Evolutionary conservation across 2,329 filamentous ascomycete genomes (phyloP), one percentile per base, ranked within the genome.

Genomic region (Xylariales sp.): DNA sequence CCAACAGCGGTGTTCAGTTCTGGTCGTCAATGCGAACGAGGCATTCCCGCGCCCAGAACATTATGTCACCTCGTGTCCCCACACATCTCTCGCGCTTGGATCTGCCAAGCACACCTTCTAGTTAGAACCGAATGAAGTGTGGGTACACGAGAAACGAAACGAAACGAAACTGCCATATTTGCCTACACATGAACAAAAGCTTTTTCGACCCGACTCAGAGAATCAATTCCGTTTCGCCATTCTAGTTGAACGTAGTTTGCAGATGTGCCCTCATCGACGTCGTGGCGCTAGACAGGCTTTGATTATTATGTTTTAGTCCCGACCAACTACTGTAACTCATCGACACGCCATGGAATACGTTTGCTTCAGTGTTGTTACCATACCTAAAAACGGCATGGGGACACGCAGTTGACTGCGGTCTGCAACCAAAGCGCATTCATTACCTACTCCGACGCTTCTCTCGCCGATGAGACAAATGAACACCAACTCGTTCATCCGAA

Each of bases 11-110:
- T 18, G 41, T 64, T 50, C 45, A 41, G 9, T 28, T 53, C 30
- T 55, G 57, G 30, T 62, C 48, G 46, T 65, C 53, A 61, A 67
- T 60, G 58, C 64, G 46, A 69, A 52, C 59, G 43, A 68, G 46
- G 62, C 43, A 59, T 56, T n/a, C 50, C 41, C 36, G 39, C 23
- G n/a, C 12, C 52, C 50, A 58, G 45, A 63, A 48, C 32, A 45
- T 23, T 45, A 55, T 63, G 53, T 57, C 45, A 59, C 46, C 55
- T 65, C 57, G 36, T 57, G 52, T 67, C 62, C 43, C 65, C 61
- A 63, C 36, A 36, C 16, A 10, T 41, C 23, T 59, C 54, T 54
- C 28, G 41, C 60, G 12, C 41, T 56, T 67, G 61, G 60, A 28
- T 64, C 59, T 48, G 36, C 49, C 14, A 30, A 61, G 63, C 43